Evolutionary conservation across 768 basidiomycete species (phyloP), one percentile per base, ranked within the genome.

Genomic region (Mrakia hoshinonis): DNA sequence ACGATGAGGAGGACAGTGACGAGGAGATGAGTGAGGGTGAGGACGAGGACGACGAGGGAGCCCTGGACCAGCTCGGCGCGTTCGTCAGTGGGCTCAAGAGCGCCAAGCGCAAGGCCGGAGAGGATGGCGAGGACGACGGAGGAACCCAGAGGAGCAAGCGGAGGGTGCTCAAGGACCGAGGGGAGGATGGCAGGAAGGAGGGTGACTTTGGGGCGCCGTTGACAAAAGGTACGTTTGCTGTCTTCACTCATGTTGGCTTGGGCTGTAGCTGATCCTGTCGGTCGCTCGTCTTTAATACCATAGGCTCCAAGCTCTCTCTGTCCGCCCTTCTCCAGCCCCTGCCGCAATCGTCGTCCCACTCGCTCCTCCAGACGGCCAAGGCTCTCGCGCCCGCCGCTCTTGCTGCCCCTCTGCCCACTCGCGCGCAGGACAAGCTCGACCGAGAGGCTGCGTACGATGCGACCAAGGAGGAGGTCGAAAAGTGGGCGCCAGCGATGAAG

Each of bases 381-480:
- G 80, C 83, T 34, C 69, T 18, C 82, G 91, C 20, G 83, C 70
- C 78, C 79, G 73, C 82, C 88, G 0, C 83, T 95, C 7, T 81
- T 36, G 66, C 91, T 4, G 91, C 91, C 0, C 95, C 95, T 0
- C 82, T 99, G 0, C 92, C 92, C 11, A 87, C 88, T 26, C 85
- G 92, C 39, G 85, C 88, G 0, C 91, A 96, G 78, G 93, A 96
- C 73, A 87, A 90, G 54, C 81, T 97, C 0, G 92, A 96, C 75
- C 87, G 95, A 62, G 87, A 92, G 77, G 95, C 93, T 10, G 95
- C 95, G 0, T 96, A 95, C 77, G 92, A 93, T 76, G 85, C 90
- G 79, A 97, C 94, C 4, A 92, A 91, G 77, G 84, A 85, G 73
- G 94, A 97, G 79, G 89, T 95, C 2, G 86, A 90, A 74, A 96